Percentiles rank a stretch among this genome's conserved stretches.
Conservation (phyloP, 768 basidiomycete genomes). For the Naematelia aurantialba region DNA sequence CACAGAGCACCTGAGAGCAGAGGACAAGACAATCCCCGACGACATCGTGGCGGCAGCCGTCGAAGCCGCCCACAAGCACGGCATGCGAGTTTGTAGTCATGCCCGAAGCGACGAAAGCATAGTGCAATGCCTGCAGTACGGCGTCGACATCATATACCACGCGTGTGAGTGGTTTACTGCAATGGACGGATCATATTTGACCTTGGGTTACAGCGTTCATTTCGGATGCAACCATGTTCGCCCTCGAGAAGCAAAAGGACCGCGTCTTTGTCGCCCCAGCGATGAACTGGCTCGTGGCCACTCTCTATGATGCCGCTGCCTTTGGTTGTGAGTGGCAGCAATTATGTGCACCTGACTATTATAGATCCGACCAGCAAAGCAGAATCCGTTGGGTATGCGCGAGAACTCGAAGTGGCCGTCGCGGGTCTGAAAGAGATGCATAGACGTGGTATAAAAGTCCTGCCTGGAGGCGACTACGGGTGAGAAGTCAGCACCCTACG, state of each 20-base stretch:
- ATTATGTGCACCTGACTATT: not conserved
- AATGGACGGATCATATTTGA: too few species aligned
- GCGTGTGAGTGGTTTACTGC: constrained; percentile 1
- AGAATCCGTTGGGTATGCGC: constrained; percentile 7
- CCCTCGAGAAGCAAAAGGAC: constrained; percentile 6
- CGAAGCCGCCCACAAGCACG: constrained; percentile 5
- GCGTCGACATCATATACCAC: constrained; percentile 9
- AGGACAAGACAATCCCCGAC: constrained; percentile 11
- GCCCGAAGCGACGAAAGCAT: constrained; percentile 10
- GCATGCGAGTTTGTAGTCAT: constrained; percentile 11
- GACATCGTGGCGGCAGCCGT: constrained; percentile 10
- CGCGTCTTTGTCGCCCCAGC: constrained; percentile 8
- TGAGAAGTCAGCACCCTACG: not conserved
- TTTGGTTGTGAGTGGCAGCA: constrained; percentile 3
- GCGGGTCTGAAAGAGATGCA: constrained; percentile 10
- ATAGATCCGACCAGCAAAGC: constrained; percentile 6
- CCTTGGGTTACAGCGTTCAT: constrained; percentile 12
- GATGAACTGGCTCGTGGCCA: constrained; percentile 5
- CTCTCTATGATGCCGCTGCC: constrained; percentile 2
- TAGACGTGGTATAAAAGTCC: not conserved
- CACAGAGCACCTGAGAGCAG: constrained; percentile 4
- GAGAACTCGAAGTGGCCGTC: constrained; percentile 5
- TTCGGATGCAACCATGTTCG: constrained; percentile 7
- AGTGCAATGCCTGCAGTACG: constrained; percentile 10
- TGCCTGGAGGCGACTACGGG: constrained; percentile 8